Conservation (phyloP, 345 rosid species). For the Noccaea caerulescens region DNA sequence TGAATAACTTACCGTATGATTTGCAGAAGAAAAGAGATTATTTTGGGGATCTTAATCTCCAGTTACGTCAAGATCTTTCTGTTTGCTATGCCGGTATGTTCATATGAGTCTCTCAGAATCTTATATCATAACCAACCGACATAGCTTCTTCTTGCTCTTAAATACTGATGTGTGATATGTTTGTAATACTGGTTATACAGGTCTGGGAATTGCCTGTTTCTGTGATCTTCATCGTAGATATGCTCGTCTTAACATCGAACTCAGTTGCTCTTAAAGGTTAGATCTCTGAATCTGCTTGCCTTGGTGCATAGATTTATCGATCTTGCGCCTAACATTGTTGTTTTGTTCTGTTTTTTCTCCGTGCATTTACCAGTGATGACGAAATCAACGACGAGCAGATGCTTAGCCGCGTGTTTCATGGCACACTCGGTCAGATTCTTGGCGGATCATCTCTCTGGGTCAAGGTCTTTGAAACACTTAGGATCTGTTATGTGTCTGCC, state of each 20-base stretch:
- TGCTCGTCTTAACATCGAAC: conserved; percentile 76
- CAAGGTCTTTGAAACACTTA: conserved; percentile 39
- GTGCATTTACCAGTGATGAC: conserved; percentile 55
- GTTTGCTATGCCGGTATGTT: conserved; percentile 67
- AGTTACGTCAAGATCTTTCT: conserved; percentile 79
- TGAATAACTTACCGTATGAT: conserved; percentile 4
- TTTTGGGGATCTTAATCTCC: conserved; percentile 64
- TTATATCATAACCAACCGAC: neutral
- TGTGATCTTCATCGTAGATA: conserved; percentile 68
- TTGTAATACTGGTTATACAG: conserved; percentile 44
- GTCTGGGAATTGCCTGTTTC: conserved; percentile 86
- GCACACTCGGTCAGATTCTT: conserved; percentile 67
- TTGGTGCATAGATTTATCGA: neutral
- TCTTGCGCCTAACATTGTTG: neutral
- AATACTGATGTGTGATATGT: neutral
- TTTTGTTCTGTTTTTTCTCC: neutral
- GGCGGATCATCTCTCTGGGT: conserved; percentile 42
- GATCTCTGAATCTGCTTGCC: conserved; percentile 14
- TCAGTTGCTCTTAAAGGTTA: conserved; percentile 76
- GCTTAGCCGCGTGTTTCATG: conserved; percentile 60
- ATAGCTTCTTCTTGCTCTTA: neutral
- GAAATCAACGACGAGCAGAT: conserved; percentile 55
- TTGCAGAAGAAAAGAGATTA: conserved; percentile 51
- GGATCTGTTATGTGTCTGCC: conserved; percentile 25
- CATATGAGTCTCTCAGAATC: neutral